A percentile compares a stretch with the other conserved stretches of the same genome.
phyloP scores from a whole-genome alignment of 306 rosid species.

The Parietaria judaica region DNA sequence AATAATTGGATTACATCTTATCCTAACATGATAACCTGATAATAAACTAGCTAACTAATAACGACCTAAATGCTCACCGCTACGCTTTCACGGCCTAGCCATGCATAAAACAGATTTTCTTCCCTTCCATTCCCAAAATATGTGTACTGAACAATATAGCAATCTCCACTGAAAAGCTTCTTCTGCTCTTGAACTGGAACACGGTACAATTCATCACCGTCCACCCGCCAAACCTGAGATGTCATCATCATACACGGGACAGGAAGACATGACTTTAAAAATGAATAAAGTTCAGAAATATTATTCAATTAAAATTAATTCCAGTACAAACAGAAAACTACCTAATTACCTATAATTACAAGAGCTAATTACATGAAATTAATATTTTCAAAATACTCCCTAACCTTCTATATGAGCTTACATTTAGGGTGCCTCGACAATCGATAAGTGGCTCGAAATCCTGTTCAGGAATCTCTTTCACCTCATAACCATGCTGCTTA shows the following conservation, averaged over 20 bases:
- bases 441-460: constrained; percentile 51
- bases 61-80: constrained; percentile 30
- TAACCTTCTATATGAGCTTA: constrained; percentile 13
- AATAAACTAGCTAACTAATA: too few species aligned
- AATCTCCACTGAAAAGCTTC: constrained; percentile 73
- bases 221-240: constrained; percentile 82
- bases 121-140: constrained; percentile 67
- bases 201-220: constrained; percentile 51
- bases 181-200: constrained; percentile 50
- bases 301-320: constrained; percentile 7
- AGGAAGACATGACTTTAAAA: too few species aligned
- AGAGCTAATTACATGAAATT: too few species aligned
- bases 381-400: not conserved
- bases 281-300: not conserved
- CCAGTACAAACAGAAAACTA: too few species aligned
- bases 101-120: constrained; percentile 64
- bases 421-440: constrained; percentile 66
- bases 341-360: too few species aligned
- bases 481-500: constrained; percentile 95
- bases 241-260: not conserved
- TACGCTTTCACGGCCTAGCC: constrained; percentile 63
- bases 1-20: too few species aligned
- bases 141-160: constrained; percentile 71
- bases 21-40: too few species aligned
- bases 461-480: constrained; percentile 81